A percentile compares a stretch with the other conserved stretches of the same genome.
Conservation (phyloP, 2,329 filamentous ascomycete species). For the Nannizziopsis arthrosporioides region DNA sequence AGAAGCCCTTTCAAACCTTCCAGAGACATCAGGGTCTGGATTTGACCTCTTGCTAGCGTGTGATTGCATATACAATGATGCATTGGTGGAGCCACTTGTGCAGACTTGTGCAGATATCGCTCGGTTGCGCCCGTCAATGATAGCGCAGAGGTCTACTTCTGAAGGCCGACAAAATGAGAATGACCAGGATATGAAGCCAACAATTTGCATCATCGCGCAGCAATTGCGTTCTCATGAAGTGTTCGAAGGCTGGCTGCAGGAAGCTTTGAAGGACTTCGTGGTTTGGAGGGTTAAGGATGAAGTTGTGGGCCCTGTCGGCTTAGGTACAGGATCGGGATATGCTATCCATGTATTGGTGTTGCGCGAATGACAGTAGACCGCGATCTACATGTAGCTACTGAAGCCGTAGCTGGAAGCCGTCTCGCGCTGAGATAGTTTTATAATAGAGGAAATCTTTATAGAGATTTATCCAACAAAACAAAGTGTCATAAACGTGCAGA, state of each 20-base stretch:
- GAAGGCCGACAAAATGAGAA: slow-evolving; percentile 3
- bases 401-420: background rate
- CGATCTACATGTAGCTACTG: background rate
- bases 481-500: slow-evolving; percentile 16
- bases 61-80: slow-evolving; percentile 92
- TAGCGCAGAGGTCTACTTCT: background rate
- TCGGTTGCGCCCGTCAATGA: slow-evolving; percentile 38
- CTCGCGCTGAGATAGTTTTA: background rate
- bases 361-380: slow-evolving; percentile 19
- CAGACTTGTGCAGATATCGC: slow-evolving; percentile 68
- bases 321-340: slow-evolving; percentile 60
- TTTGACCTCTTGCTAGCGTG: slow-evolving; percentile 72
- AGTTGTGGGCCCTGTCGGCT: slow-evolving; percentile 42
- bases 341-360: slow-evolving; percentile 68
- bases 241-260: slow-evolving; percentile 66
- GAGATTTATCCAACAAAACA: background rate
- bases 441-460: background rate
- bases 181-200: slow-evolving; percentile 33
- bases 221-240: slow-evolving; percentile 77
- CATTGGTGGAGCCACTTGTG: slow-evolving; percentile 70
- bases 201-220: slow-evolving; percentile 73
- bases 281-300: slow-evolving; percentile 65
- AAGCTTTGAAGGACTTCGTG: slow-evolving; percentile 54
- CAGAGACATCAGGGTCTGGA: slow-evolving; percentile 27
- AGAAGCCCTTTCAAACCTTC: slow-evolving; percentile 30